Evolutionary conservation across 2,329 filamentous ascomycete genomes (phyloP).

Genomic region (Fusarium pseudocircinatum): DNA sequence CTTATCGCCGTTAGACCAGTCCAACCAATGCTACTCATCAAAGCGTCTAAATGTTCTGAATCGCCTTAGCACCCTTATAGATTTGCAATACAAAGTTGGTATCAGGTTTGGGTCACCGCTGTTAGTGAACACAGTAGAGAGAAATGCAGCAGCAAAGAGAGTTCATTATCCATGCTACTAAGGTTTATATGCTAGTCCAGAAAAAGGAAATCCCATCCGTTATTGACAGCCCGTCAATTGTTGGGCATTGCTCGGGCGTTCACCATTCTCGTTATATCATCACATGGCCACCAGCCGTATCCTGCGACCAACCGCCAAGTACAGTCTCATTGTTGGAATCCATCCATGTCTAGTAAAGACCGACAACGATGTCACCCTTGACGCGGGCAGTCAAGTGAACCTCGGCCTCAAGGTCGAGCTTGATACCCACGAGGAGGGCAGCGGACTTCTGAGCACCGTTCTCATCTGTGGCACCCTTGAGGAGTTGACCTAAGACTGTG

Average conservation of each 20-base stretch:
- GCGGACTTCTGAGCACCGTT: conserved; percentile 67
- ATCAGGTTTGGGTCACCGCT: not conserved
- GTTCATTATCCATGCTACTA: conserved; percentile 31
- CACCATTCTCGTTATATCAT: conserved; percentile 37
- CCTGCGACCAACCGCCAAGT: conserved; percentile 29
- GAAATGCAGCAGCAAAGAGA: conserved; percentile 26
- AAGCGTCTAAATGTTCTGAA: not conserved
- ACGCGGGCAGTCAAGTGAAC: conserved; percentile 69
- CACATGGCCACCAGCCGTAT: conserved; percentile 23
- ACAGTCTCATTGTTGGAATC: not conserved
- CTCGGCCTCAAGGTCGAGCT: conserved; percentile 70
- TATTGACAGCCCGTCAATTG: conserved; percentile 32
- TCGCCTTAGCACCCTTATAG: not conserved
- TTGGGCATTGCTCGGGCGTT: conserved; percentile 26
- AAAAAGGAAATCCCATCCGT: conserved; percentile 25
- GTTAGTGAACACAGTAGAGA: not conserved
- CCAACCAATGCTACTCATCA: not conserved
- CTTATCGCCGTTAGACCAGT: not conserved
- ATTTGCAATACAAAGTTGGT: not conserved
- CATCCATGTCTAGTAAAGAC: conserved; percentile 38
- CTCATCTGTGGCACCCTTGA: conserved; percentile 66
- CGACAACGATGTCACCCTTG: conserved; percentile 68
- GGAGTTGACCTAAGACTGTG: conserved; percentile 56
- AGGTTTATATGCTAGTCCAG: conserved; percentile 23
- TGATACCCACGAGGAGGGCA: conserved; percentile 68